Conservation (phyloP, 2,329 filamentous ascomycete species). For the Apiospora pterosperma region DNA sequence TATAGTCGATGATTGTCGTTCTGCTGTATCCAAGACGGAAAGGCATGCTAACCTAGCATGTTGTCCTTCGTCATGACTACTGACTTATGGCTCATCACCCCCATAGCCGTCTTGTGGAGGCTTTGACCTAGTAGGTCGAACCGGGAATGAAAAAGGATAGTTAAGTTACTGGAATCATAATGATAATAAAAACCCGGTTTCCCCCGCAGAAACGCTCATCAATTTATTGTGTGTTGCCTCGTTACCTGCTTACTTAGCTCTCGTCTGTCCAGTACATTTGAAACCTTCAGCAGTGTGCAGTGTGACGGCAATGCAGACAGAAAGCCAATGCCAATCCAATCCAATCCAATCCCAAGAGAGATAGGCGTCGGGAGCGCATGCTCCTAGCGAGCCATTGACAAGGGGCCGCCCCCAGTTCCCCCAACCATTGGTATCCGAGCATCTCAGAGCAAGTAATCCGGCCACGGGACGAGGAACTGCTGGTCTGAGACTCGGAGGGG, state of each 20-base stretch:
- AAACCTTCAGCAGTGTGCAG: background rate
- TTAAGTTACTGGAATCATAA: background rate
- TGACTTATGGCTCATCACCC: no score
- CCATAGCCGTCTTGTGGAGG: no score
- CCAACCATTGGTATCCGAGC: background rate
- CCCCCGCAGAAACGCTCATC: background rate
- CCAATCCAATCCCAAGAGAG: background rate
- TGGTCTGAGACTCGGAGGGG: background rate
- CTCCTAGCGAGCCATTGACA: constrained; percentile 13
- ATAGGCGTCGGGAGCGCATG: constrained; percentile 11
- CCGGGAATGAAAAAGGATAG: background rate
- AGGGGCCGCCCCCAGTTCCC: background rate
- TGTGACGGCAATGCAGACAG: background rate
- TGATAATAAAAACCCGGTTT: background rate
- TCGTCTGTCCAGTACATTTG: no score
- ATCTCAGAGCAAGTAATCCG: background rate
- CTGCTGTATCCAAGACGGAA: no score
- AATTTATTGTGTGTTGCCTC: background rate
- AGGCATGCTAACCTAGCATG: no score
- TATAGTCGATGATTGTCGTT: no score
- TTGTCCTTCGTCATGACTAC: no score
- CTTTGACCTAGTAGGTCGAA: no score
- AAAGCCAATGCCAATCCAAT: background rate
- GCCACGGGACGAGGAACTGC: background rate
- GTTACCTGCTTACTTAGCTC: background rate